Percentiles rank a stretch among this genome's conserved stretches.
These are phyloP conservation scores for Xylaria scruposa DNA, from an alignment of 495 filamentous ascomycete genomes.

Conservation along the genomic window DNA sequence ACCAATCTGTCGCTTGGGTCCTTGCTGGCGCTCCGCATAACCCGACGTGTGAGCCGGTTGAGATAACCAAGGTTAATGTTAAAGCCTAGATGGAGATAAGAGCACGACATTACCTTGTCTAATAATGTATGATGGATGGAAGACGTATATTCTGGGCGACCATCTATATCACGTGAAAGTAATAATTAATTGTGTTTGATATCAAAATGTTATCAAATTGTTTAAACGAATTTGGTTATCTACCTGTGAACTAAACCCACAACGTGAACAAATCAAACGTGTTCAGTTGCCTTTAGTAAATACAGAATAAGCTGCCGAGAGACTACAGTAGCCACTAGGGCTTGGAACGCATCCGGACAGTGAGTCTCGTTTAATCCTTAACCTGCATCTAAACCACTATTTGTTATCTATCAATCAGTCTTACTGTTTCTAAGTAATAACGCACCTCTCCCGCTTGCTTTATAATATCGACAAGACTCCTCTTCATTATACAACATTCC, in stretches of 20 bases:
- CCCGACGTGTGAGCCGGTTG: slow-evolving; percentile 60
- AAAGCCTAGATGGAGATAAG: not conserved
- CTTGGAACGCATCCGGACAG: not conserved
- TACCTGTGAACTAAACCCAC: not conserved
- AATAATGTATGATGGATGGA: slow-evolving; percentile 1
- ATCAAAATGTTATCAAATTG: not conserved
- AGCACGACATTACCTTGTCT: not conserved
- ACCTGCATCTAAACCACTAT: not conserved
- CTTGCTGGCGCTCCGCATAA: slow-evolving; percentile 57
- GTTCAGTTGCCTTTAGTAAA: not conserved
- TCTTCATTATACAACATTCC: not conserved
- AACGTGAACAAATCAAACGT: not conserved
- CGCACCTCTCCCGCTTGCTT: not conserved
- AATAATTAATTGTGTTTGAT: slow-evolving; percentile 1
- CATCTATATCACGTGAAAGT: slow-evolving; percentile 1
- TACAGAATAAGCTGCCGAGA: not conserved
- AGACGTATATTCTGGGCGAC: not conserved
- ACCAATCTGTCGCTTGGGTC: slow-evolving; percentile 59
- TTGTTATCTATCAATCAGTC: not conserved
- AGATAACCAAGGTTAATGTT: slow-evolving; percentile 40
- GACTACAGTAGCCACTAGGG: not conserved
- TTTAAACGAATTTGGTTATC: not conserved
- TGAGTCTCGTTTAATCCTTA: not conserved
- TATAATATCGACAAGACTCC: not conserved
- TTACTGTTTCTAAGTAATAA: not conserved